Conservation (phyloP, 176 grass and related monocot species). For the Phoenix roebelenii region DNA sequence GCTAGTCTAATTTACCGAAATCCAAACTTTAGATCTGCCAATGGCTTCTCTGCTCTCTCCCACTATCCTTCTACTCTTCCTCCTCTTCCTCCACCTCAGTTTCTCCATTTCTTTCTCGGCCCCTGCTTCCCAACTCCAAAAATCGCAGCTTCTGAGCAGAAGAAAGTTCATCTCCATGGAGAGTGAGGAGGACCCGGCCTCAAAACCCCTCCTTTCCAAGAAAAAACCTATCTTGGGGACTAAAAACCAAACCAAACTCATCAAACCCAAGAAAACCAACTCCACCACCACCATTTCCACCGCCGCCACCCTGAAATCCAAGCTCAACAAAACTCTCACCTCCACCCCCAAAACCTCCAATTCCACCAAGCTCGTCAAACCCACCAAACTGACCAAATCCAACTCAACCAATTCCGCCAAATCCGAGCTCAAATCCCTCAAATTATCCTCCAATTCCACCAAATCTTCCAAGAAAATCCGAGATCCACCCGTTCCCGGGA, state of each 20-base stretch:
- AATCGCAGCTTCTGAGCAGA: slow-evolving; percentile 15
- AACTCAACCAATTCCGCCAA: slow-evolving; percentile 31
- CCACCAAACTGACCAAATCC: slow-evolving; percentile 37
- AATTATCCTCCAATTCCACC: slow-evolving; percentile 23
- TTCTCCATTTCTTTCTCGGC: slow-evolving; percentile 28
- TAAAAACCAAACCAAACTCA: slow-evolving; percentile 64
- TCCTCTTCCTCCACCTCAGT: slow-evolving; percentile 53
- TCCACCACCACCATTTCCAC: slow-evolving; percentile 10
- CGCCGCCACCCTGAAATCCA: slow-evolving; percentile 29
- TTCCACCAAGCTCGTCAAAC: slow-evolving; percentile 32
- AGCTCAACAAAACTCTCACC: slow-evolving; percentile 30
- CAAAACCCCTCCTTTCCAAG: slow-evolving; percentile 10
- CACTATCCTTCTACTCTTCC: slow-evolving; percentile 31
- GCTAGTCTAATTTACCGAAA: background rate
- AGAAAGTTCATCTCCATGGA: slow-evolving; percentile 26
- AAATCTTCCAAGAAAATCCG: slow-evolving; percentile 39
- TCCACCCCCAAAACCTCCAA: slow-evolving; percentile 24
- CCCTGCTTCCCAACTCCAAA: slow-evolving; percentile 31
- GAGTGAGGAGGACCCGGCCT: slow-evolving; percentile 13
- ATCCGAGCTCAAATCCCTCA: slow-evolving; percentile 26
- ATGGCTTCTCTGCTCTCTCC: slow-evolving; percentile 21
- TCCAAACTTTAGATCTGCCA: slow-evolving; percentile 17
- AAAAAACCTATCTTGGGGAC: slow-evolving; percentile 22
- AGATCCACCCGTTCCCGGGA: background rate
- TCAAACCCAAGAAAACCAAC: slow-evolving; percentile 59